phyloP scores from a whole-genome alignment of 169 alveolate species.

The Plasmodium gonderi region DNA sequence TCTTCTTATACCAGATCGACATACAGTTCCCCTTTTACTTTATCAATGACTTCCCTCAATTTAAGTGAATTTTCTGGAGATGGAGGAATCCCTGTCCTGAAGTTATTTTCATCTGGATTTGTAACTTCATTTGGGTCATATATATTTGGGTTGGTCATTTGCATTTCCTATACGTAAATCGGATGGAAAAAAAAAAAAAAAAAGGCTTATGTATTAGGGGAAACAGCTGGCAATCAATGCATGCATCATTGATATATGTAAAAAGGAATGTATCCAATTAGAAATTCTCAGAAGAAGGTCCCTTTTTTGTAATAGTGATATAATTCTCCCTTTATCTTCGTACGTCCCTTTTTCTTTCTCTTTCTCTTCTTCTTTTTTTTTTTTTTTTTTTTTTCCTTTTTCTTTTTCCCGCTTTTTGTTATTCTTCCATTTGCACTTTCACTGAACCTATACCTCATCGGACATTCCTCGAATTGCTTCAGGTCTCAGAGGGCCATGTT shows the following conservation, averaged over 20 bases:
- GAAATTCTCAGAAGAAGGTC: neutral
- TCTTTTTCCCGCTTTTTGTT: slow-evolving; percentile 30
- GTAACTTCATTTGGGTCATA: slow-evolving; percentile 91
- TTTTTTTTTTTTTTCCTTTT: neutral
- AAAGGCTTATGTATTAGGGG: no score
- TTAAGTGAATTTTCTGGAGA: slow-evolving; percentile 91
- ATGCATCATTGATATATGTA: no score
- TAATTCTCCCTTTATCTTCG: neutral
- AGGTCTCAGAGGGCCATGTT: slow-evolving; percentile 94
- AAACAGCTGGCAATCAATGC: no score
- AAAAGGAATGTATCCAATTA: neutral
- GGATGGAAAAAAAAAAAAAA: neutral
- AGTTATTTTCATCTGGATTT: slow-evolving; percentile 91
- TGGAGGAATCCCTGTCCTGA: slow-evolving; percentile 94
- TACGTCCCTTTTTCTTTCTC: neutral
- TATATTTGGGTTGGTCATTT: slow-evolving; percentile 83
- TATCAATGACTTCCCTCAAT: slow-evolving; percentile 88
- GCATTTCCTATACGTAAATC: slow-evolving; percentile 72
- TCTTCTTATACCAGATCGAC: slow-evolving; percentile 80
- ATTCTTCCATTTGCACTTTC: no score
- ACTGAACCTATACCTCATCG: no score
- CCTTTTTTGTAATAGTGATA: neutral
- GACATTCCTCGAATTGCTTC: slow-evolving; percentile 95
- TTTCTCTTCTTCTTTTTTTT: neutral
- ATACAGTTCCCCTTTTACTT: slow-evolving; percentile 88